Percentiles rank a stretch among this genome's conserved stretches.
These are phyloP conservation scores for Pseudodiploospora longispora DNA, from an alignment of 2,329 filamentous ascomycete genomes.

Conservation along the genomic window DNA sequence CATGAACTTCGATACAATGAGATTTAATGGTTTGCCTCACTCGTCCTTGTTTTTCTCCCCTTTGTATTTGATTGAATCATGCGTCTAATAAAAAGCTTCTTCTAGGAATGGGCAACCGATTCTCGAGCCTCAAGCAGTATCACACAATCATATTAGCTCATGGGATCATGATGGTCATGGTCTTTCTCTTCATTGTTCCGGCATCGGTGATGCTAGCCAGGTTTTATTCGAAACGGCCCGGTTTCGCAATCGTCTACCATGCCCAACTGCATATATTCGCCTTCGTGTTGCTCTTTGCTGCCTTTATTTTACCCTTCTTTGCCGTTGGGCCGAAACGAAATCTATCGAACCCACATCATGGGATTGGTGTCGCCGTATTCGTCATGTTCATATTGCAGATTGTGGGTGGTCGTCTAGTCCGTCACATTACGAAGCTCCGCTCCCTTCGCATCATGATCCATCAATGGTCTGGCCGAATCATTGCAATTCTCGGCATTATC, in stretches of 20 bases:
- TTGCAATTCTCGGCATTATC: slow-evolving; percentile 73
- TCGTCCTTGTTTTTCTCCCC: background rate
- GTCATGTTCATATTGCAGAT: slow-evolving; percentile 63
- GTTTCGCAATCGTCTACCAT: slow-evolving; percentile 58
- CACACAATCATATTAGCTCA: slow-evolving; percentile 63
- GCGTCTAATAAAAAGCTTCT: slow-evolving; percentile 11
- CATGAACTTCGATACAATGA: slow-evolving; percentile 73
- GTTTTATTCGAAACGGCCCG: slow-evolving; percentile 57
- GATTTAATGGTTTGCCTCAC: slow-evolving; percentile 60
- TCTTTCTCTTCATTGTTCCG: slow-evolving; percentile 68
- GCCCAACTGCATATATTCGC: slow-evolving; percentile 67
- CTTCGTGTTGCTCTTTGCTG: slow-evolving; percentile 58
- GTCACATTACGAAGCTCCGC: slow-evolving; percentile 39
- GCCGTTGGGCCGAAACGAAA: slow-evolving; percentile 66
- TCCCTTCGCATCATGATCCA: slow-evolving; percentile 60
- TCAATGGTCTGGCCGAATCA: slow-evolving; percentile 74
- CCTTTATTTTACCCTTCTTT: slow-evolving; percentile 69
- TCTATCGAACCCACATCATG: slow-evolving; percentile 76
- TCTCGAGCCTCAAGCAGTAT: slow-evolving; percentile 61
- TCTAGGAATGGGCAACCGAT: slow-evolving; percentile 77
- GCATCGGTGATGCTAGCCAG: slow-evolving; percentile 64
- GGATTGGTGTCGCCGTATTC: slow-evolving; percentile 74
- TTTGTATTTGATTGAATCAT: background rate
- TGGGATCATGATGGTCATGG: slow-evolving; percentile 61
- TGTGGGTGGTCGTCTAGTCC: slow-evolving; percentile 58